Evolutionary conservation across 192 early-diverging fungal species (phyloP), one percentile per base, ranked within the genome.

Genomic region (Mycoemilia scoparia): DNA sequence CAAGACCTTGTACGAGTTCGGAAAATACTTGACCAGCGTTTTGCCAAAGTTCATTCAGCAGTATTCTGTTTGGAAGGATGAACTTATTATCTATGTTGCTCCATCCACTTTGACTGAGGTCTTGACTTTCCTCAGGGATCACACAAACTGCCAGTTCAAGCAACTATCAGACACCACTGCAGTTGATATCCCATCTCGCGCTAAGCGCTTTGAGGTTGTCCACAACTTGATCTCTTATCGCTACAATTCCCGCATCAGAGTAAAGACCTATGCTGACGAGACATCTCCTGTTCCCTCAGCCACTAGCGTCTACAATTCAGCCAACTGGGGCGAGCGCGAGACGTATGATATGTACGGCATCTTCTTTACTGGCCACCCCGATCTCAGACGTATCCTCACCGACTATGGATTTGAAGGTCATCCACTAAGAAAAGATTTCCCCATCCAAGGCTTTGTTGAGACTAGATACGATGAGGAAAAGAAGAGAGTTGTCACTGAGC

Each of bases 361-460:
- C 29, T 89, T 89, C 59, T 98, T 98, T 51, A 69, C 72, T 0
- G 83, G 77, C 27, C 93, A 98, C 49, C 93, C 93, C 5, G 93
- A 98, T 66, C 57, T 98, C 54, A 59, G 93, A 30, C 67, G 93
- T 26, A 96, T 98, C 47, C 73, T 98, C 59, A 92, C 87, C 30
- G 89, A 95, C 60, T 98, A 98, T 49, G 93, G 93, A 16, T 98
- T 96, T 38, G 90, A 98, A 63, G 93, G 90, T 8, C 74, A 84
- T 46, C 80, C 80, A 43, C 36, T 97, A 49, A 67, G 93, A 41
- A 98, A 98, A 70, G 93, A 98, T 45, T 98, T 98, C 67, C 93
- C 93, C 30, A 67, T 98, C 26, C 90, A 85, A 22, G 90, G 93
- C n/a, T 98, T 95, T 51, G 89, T 95, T 6, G 93, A 95, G 65